Percentiles rank a stretch among this genome's conserved stretches.
phyloP scores from a whole-genome alignment of 257 asterid species.

The Dorcoceras hygrometricum region DNA sequence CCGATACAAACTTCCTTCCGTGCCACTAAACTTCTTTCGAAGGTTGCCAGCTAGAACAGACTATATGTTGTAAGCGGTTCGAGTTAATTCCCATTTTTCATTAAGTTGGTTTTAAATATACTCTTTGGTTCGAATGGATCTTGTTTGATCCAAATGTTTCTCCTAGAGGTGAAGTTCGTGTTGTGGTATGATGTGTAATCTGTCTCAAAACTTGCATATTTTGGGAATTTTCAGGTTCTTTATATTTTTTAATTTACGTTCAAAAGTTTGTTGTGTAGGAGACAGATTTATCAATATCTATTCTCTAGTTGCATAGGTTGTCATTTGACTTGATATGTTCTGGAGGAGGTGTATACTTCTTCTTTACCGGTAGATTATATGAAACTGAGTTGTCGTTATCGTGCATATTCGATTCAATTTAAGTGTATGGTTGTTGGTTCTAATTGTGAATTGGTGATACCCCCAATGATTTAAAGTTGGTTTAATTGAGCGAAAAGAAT shows the following conservation, averaged over 20 bases:
- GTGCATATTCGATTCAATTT: not conserved
- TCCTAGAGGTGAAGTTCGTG: constrained; percentile 24
- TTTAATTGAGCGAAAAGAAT: no score
- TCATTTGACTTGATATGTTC: constrained; percentile 35
- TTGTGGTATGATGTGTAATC: constrained; percentile 31
- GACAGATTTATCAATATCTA: constrained; percentile 28
- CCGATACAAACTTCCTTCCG: constrained; percentile 62
- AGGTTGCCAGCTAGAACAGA: constrained; percentile 75
- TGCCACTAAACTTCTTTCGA: constrained; percentile 65
- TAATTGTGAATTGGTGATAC: not conserved
- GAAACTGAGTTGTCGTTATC: not conserved
- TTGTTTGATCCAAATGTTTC: constrained; percentile 17
- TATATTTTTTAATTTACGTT: constrained; percentile 25
- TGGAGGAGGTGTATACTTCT: constrained; percentile 20
- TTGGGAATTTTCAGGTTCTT: constrained; percentile 33
- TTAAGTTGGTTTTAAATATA: constrained; percentile 19
- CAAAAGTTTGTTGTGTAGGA: constrained; percentile 19
- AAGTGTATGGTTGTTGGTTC: not conserved
- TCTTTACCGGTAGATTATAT: constrained; percentile 12
- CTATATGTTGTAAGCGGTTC: constrained; percentile 45
- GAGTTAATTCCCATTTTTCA: not conserved
- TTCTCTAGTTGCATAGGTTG: constrained; percentile 32
- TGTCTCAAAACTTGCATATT: constrained; percentile 29
- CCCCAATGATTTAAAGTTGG: not conserved
- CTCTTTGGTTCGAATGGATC: constrained; percentile 4